Conservation (phyloP, 1,284 basidiomycete genomes). For the Vanrija humicola region DNA sequence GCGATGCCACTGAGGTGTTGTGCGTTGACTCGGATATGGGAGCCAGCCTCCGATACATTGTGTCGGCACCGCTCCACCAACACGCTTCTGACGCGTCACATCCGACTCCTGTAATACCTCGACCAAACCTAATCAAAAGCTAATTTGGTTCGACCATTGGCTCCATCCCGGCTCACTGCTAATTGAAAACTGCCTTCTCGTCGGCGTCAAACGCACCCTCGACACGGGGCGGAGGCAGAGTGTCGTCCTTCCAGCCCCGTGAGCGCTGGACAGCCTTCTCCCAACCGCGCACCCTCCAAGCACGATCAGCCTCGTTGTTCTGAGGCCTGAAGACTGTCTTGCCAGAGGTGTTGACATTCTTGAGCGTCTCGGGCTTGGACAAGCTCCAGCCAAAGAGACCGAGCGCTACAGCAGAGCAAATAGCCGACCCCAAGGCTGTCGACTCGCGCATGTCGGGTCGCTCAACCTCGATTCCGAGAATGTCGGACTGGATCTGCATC, state of each 20-base stretch:
- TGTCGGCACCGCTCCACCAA: too few relatives aligned
- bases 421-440: slow-evolving; percentile 91
- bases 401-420: slow-evolving; percentile 89
- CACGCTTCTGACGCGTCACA: too few relatives aligned
- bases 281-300: slow-evolving; percentile 70
- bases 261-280: slow-evolving; percentile 76
- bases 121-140: too few relatives aligned
- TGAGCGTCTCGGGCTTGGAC: slow-evolving; percentile 75
- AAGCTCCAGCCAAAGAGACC: slow-evolving; percentile 93
- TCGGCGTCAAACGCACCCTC: slow-evolving; percentile 5
- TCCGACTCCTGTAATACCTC: too few relatives aligned
- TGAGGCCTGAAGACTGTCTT: slow-evolving; percentile 66
- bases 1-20: too few relatives aligned
- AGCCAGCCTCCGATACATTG: too few relatives aligned
- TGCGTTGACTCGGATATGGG: too few relatives aligned
- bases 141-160: too few relatives aligned
- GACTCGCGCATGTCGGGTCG: slow-evolving; percentile 96
- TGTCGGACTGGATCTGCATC: slow-evolving; percentile 88
- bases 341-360: slow-evolving; percentile 80
- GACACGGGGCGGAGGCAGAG: not conserved
- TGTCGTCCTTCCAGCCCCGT: slow-evolving; percentile 59
- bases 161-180: too few relatives aligned
- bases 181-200: not conserved
- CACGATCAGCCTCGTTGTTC: slow-evolving; percentile 57
- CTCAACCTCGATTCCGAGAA: slow-evolving; percentile 86